These are phyloP conservation scores for Oryza meridionalis DNA, from an alignment of 176 grass and related monocot species.

Conservation along the genomic window DNA sequence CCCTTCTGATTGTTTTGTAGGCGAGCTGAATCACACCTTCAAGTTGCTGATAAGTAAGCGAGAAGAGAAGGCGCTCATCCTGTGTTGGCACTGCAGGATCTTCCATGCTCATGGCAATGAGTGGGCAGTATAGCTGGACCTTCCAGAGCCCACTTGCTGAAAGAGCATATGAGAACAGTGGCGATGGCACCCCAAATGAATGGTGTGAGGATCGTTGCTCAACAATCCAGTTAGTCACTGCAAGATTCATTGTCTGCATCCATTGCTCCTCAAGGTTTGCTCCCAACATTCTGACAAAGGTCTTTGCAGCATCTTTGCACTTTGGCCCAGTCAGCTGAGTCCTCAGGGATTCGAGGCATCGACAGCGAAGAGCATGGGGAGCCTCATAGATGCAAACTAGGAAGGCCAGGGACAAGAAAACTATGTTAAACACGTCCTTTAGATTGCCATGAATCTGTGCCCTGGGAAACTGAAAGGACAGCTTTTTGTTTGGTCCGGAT, in stretches of 20 bases:
- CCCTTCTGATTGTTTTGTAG: constrained; percentile 59
- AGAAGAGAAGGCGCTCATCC: constrained; percentile 82
- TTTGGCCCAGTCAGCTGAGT: constrained; percentile 61
- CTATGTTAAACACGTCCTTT: constrained; percentile 72
- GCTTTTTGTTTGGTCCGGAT: constrained; percentile 55
- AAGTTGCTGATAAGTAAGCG: constrained; percentile 81
- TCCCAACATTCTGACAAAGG: constrained; percentile 67
- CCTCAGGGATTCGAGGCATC: constrained; percentile 64
- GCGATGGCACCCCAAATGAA: constrained; percentile 31
- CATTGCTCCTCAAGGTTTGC: constrained; percentile 80
- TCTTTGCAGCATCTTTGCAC: constrained; percentile 63
- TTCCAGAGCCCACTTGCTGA: constrained; percentile 84
- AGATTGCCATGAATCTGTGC: constrained; percentile 57
- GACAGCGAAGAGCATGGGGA: constrained; percentile 61
- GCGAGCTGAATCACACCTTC: constrained; percentile 88
- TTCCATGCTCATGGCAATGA: constrained; percentile 77
- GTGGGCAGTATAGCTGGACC: constrained; percentile 83
- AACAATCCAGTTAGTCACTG: constrained; percentile 78
- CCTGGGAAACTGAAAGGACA: constrained; percentile 55
- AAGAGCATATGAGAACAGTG: constrained; percentile 69
- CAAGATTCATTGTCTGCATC: constrained; percentile 85
- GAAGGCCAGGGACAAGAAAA: constrained; percentile 80
- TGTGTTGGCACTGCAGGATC: constrained; percentile 61
- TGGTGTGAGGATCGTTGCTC: constrained; percentile 58
- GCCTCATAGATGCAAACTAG: constrained; percentile 85